Evolutionary conservation across 371 early-diverging fungal genomes (phyloP), one percentile per base, ranked within the genome.

Genomic region (Mortierella sp.): DNA sequence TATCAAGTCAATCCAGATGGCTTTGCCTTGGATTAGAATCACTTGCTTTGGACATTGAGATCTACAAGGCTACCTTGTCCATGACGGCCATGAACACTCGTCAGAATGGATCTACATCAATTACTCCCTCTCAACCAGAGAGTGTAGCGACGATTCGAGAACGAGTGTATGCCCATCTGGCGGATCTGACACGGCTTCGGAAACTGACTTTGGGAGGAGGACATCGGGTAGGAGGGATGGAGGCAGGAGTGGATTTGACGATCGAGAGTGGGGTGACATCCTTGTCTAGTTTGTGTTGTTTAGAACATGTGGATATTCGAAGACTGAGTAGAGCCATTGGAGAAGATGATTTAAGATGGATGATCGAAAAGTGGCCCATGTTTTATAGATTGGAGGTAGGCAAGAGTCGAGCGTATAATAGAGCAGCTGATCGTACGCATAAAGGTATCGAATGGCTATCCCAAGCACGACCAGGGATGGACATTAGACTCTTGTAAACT

Each of bases 391-490:
- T 76, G 37, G 76, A 68, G 21, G 57, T 51, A 9, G 61, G 56
- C 25, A 64, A 60, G 30, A 26, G 60, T 12, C 58, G 60, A 3
- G 30, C 57, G 9, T 43, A 21, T 6, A 26, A 29, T 29, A 57
- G 18, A 25, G 50, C 51, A 14, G 44, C 43, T 5, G 64, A 71
- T 2, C 63, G 53, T 43, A 62, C 61, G 0, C 28, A 63, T 76
- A 76, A 68, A 76, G 76, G 72, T 15, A 60, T 76, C 61, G 68
- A 71, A 45, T 76, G 76, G 72, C 72, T 76, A 46, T 55, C 64
- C 45, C 64, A 56, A 14, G 21, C 65, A 9, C 52, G 76, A 55
- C 76, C 76, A 25, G 72, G 76, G 21, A 71, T 76, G 57, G 68
- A 62, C 9, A 68, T 76, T 18, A 47, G 47, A 45, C 58, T 61